A percentile compares a stretch with the other conserved stretches of the same genome.
These are phyloP conservation scores for Cutaneotrichosporon sp. DNA, from an alignment of 1,284 basidiomycete species.

Conservation along the genomic window DNA sequence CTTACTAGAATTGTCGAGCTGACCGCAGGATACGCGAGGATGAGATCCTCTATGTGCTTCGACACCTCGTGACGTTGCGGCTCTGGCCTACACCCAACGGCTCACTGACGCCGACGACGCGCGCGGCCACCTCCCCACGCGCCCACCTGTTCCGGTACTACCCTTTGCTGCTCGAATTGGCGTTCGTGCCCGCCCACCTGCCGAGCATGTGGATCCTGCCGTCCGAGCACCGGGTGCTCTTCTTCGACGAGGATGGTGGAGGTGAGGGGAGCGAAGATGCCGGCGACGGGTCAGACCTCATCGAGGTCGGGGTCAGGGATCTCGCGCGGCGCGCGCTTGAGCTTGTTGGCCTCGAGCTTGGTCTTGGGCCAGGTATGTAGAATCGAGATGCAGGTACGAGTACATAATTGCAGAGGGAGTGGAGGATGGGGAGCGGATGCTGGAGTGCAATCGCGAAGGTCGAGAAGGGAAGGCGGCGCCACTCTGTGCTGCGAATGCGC, in stretches of 20 bases:
- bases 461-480: too few species aligned
- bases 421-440: too few species aligned
- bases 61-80: constrained; percentile 67
- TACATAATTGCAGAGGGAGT: too few species aligned
- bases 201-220: constrained; percentile 66
- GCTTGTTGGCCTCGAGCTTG: constrained; percentile 63
- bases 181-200: constrained; percentile 63
- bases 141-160: constrained; percentile 86
- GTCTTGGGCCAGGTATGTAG: constrained; percentile 19
- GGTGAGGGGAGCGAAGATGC: constrained; percentile 14
- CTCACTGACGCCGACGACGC: neutral
- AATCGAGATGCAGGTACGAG: too few species aligned
- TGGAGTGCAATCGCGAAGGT: too few species aligned
- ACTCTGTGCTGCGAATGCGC: too few species aligned
- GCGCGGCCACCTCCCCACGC: constrained; percentile 62
- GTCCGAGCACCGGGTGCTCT: constrained; percentile 35
- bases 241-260: constrained; percentile 17
- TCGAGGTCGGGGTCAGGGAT: constrained; percentile 64
- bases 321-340: constrained; percentile 69
- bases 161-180: constrained; percentile 71
- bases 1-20: constrained; percentile 11
- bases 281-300: constrained; percentile 41
- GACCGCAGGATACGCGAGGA: constrained; percentile 74
- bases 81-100: constrained; percentile 58
- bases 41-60: constrained; percentile 79